A percentile compares a stretch with the other conserved stretches of the same genome.
Conservation (phyloP, 495 filamentous ascomycete species). For the Cercophora scortea region DNA sequence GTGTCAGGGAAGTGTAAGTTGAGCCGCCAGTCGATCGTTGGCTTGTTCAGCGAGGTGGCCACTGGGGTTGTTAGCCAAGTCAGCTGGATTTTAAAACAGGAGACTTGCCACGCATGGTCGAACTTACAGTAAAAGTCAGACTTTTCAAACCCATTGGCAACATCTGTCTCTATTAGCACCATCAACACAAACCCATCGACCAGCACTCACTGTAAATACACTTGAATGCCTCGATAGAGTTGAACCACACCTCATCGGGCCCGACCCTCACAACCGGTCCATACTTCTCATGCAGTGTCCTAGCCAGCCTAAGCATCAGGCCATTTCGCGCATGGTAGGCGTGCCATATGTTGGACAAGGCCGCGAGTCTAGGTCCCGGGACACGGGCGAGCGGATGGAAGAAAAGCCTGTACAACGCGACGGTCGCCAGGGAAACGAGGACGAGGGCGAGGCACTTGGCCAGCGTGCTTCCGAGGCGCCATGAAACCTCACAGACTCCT, state of each 20-base stretch:
- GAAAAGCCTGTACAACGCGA: conserved; percentile 14
- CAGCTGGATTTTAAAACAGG: too few relatives aligned
- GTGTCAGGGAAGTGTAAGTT: conserved; percentile 19
- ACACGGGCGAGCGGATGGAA: conserved; percentile 26
- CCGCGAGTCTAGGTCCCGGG: conserved; percentile 28
- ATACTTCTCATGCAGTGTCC: conserved; percentile 40
- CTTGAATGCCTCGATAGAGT: conserved; percentile 31
- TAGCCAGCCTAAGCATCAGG: conserved; percentile 17
- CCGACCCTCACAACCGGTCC: conserved; percentile 50
- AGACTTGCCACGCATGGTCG: background rate
- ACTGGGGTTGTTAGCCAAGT: conserved; percentile 13
- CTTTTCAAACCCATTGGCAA: conserved; percentile 24
- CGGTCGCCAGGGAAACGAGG: background rate
- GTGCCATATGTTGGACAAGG: conserved; percentile 32
- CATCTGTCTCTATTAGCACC: conserved; percentile 8
- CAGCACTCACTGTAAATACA: conserved; percentile 32
- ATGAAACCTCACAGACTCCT: too few relatives aligned
- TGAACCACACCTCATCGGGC: conserved; percentile 46
- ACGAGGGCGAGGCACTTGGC: too few relatives aligned
- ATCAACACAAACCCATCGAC: too few relatives aligned
- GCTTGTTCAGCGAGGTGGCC: conserved; percentile 19
- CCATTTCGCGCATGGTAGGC: conserved; percentile 24
- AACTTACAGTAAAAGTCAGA: conserved; percentile 31
- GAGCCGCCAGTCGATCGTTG: conserved; percentile 11
- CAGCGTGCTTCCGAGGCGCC: too few relatives aligned